Conservation (phyloP, 2,329 filamentous ascomycete species). For the Acarospora socialis region DNA sequence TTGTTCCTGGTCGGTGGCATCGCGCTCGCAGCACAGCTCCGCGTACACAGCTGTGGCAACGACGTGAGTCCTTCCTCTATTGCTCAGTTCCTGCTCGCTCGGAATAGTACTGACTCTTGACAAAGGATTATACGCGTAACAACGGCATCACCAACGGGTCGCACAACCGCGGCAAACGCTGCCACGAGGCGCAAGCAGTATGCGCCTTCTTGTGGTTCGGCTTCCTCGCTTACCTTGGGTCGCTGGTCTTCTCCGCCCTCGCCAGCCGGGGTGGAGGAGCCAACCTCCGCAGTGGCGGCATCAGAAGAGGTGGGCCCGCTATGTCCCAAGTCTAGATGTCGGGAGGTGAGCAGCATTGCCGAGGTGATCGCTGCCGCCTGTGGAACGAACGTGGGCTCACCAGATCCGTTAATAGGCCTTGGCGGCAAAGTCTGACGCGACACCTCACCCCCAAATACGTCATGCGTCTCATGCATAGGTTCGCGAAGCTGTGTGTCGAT, state of each 20-base stretch:
- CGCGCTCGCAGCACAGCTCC: conserved; percentile 33
- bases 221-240: conserved; percentile 30
- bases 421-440: conserved; percentile 7
- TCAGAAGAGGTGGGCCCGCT: conserved; percentile 23
- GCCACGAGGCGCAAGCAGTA: conserved; percentile 37
- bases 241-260: conserved; percentile 27
- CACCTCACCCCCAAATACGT: too few species aligned
- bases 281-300: conserved; percentile 22
- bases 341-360: background rate
- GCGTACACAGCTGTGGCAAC: conserved; percentile 32
- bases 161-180: conserved; percentile 25
- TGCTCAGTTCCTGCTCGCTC: background rate
- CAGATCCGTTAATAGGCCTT: too few species aligned
- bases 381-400: background rate
- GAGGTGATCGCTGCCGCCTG: conserved; percentile 4
- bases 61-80: conserved; percentile 22
- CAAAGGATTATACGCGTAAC: conserved; percentile 24
- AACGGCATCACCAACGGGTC: conserved; percentile 35
- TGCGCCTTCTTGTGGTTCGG: conserved; percentile 39
- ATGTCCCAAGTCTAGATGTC: conserved; percentile 31
- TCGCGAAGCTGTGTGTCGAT: too few species aligned
- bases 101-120: background rate
- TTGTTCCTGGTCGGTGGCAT: conserved; percentile 36
- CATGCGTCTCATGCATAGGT: too few species aligned
- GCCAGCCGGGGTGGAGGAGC: conserved; percentile 20